Evolutionary conservation across 306 rosid species (phyloP), one percentile per base, ranked within the genome.

Genomic region (Carpinus fangiana): DNA sequence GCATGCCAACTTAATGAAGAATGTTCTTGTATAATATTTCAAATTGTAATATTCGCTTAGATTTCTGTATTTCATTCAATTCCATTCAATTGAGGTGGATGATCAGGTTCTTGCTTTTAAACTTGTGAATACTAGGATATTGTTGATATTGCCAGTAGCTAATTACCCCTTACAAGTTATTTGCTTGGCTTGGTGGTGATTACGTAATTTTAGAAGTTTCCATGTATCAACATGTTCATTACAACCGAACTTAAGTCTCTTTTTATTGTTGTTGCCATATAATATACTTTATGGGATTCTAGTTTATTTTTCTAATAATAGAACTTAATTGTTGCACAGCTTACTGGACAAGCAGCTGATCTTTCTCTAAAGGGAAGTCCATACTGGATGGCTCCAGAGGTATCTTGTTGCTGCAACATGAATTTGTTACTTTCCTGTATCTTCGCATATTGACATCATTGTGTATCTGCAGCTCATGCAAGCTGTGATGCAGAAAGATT

Each of bases 371-470:
- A 88, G 86, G 99, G 99, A 84, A 96, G 99, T 81, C 99, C 99
- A 62, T 96, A 93, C 82, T 96, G 99, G 99, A 93, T 96, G 99
- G 99, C 99, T 80, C 99, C 98, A 56, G 99, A 96, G 99, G 99
- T 96, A 90, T 53, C 74, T 70, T 76, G 74, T 79, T 80, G 57
- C 73, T 48, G 76, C 55, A 54, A 61, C 76, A 51, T 48, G 50
- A 75, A 60, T 76, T 54, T 11, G 41, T 70, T 10, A 23, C 74
- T 14, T 66, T 57, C 45, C 47, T 38, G 1, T 46, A 38, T 47
- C 6, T 64, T 70, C 72, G 70, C 75, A 65, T 72, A 55, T 76
- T 84, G 75, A 83, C 55, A 69, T 78, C 66, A 59, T 73, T 45
- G 70, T 76, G 68, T 72, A 78, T 53, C 31, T 75, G 84, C 89